Evolutionary conservation across 352 stramenopile species (phyloP), one percentile per base, ranked within the genome.

Genomic region (Globisporangium emineosum): DNA sequence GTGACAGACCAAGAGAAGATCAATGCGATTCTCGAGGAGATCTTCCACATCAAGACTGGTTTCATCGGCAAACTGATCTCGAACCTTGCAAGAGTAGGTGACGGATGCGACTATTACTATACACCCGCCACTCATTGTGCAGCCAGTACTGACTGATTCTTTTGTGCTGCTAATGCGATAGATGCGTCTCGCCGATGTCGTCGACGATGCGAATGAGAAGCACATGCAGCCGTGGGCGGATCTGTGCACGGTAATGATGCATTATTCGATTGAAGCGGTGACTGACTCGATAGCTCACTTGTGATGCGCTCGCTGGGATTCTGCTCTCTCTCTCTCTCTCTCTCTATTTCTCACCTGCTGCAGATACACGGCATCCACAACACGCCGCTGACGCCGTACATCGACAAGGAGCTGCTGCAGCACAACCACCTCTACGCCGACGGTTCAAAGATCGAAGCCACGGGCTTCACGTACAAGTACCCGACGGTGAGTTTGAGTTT

Each of bases 181-280:
- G 76, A 53, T 96, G 50, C 82, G 83, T 8, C 75, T 96, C 7
- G 72, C 79, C 40, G 84, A 93, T 54, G 84, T 94, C 51, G 87
- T 93, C n/a, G 77, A 96, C 65, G 84, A 94, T 65, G 86, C 86
- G n/a, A 96, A 96, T 59, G 87, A 96, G 56, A 96, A 96, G 76
- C 87, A 96, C 69, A 91, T 96, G 83, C 80, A 90, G 65, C 87
- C 87, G 1, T 96, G 87, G 87, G 88, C 85, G 17, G 85, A 96
- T 66, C 74, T 96, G 25, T 96, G 87, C 58, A 60, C 76, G 66
- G 86, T 88, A 73, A 45, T 17, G 37, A 9, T 21, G 37, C n/a
- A 17, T 10, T 9, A 21, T 45, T 45, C 9, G 6, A 45, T 21
- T 17, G 37, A 45, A n/a, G 15, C 1, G 15, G 37, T 21, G 5